Evolutionary conservation across 805 yeast species (phyloP).

Genomic region (Barnettozyma populi): DNA sequence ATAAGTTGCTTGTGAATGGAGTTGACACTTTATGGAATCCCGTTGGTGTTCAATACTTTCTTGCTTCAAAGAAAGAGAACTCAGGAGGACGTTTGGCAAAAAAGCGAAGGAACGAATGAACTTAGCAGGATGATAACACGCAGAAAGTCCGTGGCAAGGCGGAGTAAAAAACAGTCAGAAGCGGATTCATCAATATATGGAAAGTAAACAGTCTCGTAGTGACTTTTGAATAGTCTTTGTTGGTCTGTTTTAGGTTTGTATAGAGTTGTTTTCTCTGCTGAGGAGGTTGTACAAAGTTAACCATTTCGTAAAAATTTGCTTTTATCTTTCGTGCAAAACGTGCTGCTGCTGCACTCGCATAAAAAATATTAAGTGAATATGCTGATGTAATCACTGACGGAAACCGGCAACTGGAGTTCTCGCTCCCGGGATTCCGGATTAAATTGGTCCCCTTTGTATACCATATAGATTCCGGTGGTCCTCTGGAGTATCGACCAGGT

Average conservation of each 20-base stretch:
- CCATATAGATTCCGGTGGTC: no score
- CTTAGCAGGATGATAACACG: conserved; percentile 6
- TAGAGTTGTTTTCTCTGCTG: not conserved
- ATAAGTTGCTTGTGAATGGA: not conserved
- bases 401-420: no score
- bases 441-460: no score
- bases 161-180: conserved; percentile 1
- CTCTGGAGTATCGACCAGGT: no score
- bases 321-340: not conserved
- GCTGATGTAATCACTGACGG: not conserved
- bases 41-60: not conserved
- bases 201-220: not conserved
- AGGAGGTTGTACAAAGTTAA: not conserved
- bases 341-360: not conserved
- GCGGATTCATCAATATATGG: conserved; percentile 5
- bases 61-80: not conserved
- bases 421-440: no score
- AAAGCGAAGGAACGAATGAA: not conserved
- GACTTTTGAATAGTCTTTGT: not conserved
- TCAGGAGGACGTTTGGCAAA: not conserved
- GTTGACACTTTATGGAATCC: not conserved
- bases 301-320: not conserved
- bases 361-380: not conserved
- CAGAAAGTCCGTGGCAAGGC: conserved; percentile 2
- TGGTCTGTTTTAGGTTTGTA: not conserved